Evolutionary conservation across 176 grass and related monocot species (phyloP).

Genomic region (Eragrostis curvula): DNA sequence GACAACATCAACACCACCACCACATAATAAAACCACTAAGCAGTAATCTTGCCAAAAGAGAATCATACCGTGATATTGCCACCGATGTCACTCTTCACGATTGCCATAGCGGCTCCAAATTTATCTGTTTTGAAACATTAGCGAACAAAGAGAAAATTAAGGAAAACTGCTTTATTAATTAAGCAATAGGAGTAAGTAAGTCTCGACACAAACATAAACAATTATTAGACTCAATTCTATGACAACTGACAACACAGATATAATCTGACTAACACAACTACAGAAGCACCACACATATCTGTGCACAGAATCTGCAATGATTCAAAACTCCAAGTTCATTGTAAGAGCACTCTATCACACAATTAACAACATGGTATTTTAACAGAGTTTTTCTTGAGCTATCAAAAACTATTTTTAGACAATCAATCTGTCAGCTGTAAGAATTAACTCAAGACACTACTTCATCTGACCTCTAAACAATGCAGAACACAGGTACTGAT

Average conservation of each 20-base stretch:
- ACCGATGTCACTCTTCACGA: conserved; percentile 92
- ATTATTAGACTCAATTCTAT: background rate
- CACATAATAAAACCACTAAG: background rate
- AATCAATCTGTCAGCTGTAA: background rate
- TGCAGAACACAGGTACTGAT: background rate
- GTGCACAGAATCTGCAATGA: background rate
- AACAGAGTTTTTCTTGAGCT: background rate
- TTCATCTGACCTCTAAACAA: conserved; percentile 6
- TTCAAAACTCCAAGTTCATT: conserved; percentile 1
- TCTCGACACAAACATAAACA: background rate
- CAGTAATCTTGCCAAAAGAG: conserved; percentile 18
- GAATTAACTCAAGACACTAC: background rate
- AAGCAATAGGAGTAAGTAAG: background rate
- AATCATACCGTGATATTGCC: conserved; percentile 93
- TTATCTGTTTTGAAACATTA: conserved; percentile 64
- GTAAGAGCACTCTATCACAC: background rate
- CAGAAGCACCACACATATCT: conserved; percentile 20
- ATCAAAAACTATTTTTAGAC: background rate
- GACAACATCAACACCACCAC: background rate
- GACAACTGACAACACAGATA: conserved; percentile 10
- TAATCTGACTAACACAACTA: conserved; percentile 9
- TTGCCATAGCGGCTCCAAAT: conserved; percentile 94
- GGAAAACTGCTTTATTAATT: conserved; percentile 11
- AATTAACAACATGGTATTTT: background rate
- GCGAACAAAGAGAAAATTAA: conserved; percentile 9